Percentiles rank a stretch among this genome's conserved stretches.
These are phyloP conservation scores for Penicillium mononematosum DNA, from an alignment of 495 filamentous ascomycete genomes.

Conservation along the genomic window DNA sequence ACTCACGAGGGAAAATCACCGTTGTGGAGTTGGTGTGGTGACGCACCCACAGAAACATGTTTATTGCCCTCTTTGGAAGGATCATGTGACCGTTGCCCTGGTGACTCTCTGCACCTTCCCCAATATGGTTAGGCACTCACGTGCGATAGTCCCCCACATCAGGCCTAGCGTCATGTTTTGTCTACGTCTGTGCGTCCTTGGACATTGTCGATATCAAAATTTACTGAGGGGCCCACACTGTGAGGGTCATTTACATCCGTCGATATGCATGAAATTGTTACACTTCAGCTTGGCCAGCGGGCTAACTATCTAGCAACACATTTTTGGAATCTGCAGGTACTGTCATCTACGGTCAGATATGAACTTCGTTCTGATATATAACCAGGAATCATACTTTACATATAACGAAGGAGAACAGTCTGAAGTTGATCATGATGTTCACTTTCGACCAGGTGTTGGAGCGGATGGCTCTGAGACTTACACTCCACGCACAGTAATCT, in stretches of 20 bases:
- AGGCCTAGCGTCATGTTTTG: slow-evolving; percentile 18
- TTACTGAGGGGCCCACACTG: slow-evolving; percentile 5
- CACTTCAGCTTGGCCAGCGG: slow-evolving; percentile 86
- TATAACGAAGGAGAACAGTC: slow-evolving; percentile 68
- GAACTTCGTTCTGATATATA: slow-evolving; percentile 20
- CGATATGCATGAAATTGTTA: slow-evolving; percentile 92
- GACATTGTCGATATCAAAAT: slow-evolving; percentile 11
- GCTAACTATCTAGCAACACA: slow-evolving; percentile 95
- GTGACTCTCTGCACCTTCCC: slow-evolving; percentile 25
- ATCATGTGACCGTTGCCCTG: slow-evolving; percentile 43
- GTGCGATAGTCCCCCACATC: slow-evolving; percentile 12
- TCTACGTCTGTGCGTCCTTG: slow-evolving; percentile 22
- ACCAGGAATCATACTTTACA: slow-evolving; percentile 92
- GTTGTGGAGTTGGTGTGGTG: slow-evolving; percentile 28
- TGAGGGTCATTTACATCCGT: slow-evolving; percentile 1
- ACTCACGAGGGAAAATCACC: slow-evolving; percentile 24
- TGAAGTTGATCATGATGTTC: slow-evolving; percentile 83
- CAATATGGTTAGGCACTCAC: slow-evolving; percentile 14
- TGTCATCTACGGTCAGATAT: neutral
- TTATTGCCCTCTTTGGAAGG: slow-evolving; percentile 32
- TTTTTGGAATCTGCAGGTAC: slow-evolving; percentile 94
- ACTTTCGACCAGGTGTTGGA: slow-evolving; percentile 85
- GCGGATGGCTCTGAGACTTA: slow-evolving; percentile 81
- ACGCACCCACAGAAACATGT: slow-evolving; percentile 38
- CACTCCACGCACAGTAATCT: slow-evolving; percentile 86